Evolutionary conservation across 495 filamentous ascomycete species (phyloP).

Genomic region (Talaromyces wortmannii): DNA sequence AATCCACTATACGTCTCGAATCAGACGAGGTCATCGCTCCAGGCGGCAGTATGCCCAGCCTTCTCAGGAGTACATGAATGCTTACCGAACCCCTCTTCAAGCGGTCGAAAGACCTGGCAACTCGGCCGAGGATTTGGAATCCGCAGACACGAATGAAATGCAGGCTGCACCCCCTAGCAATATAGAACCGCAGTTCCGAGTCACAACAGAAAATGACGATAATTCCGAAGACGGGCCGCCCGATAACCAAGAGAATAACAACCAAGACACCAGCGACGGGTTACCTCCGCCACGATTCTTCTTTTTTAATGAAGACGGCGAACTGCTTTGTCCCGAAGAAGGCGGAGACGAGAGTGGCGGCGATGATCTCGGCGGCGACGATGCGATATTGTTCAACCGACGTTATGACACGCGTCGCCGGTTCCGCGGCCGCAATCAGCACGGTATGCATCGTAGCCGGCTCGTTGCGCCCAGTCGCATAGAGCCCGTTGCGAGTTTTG

Average conservation of each 20-base stretch:
- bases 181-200: slow-evolving; percentile 32
- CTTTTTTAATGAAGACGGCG: slow-evolving; percentile 21
- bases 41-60: slow-evolving; percentile 24
- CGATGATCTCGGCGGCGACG: slow-evolving; percentile 37
- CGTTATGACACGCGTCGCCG: slow-evolving; percentile 23
- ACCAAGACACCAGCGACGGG: background rate
- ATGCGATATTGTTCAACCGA: slow-evolving; percentile 16
- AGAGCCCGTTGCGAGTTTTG: slow-evolving; percentile 6
- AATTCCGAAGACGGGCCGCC: slow-evolving; percentile 31
- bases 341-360: slow-evolving; percentile 42
- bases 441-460: slow-evolving; percentile 13
- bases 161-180: slow-evolving; percentile 7
- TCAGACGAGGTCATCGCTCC: slow-evolving; percentile 17
- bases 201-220: slow-evolving; percentile 45
- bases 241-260: slow-evolving; percentile 11
- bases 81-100: slow-evolving; percentile 27
- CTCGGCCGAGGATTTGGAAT: slow-evolving; percentile 10
- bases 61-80: slow-evolving; percentile 35
- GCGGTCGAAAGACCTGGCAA: slow-evolving; percentile 16
- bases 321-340: slow-evolving; percentile 38
- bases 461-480: slow-evolving; percentile 20
- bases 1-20: slow-evolving; percentile 52
- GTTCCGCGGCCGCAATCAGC: slow-evolving; percentile 10
- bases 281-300: slow-evolving; percentile 16
- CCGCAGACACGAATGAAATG: background rate